Conservation (phyloP, 1,139 yeast species). For the Geotrichum restrictum region DNA sequence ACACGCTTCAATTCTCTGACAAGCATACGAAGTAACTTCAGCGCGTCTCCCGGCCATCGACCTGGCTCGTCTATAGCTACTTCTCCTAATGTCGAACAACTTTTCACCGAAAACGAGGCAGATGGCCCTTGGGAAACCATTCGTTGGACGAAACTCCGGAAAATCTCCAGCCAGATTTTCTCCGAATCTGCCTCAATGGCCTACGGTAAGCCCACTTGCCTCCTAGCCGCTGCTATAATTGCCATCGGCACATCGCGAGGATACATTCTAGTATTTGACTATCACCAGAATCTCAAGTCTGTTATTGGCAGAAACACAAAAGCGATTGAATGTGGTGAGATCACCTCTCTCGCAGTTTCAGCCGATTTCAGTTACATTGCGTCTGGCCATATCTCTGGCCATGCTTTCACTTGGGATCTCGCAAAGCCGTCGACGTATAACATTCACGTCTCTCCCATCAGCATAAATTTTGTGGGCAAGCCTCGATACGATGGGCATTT, state of each 20-base stretch:
- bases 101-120: slow-evolving; percentile 18
- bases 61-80: slow-evolving; percentile 3
- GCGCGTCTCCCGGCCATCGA: background rate
- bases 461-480: slow-evolving; percentile 24
- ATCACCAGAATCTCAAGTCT: slow-evolving; percentile 51
- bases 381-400: slow-evolving; percentile 47
- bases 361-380: slow-evolving; percentile 51
- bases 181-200: slow-evolving; percentile 39
- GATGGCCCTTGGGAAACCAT: slow-evolving; percentile 35
- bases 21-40: slow-evolving; percentile 15
- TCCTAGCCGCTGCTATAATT: slow-evolving; percentile 51
- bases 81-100: slow-evolving; percentile 23
- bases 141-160: slow-evolving; percentile 47
- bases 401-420: slow-evolving; percentile 48
- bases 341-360: slow-evolving; percentile 48
- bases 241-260: slow-evolving; percentile 65
- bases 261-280: slow-evolving; percentile 57
- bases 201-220: slow-evolving; percentile 51
- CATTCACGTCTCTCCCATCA: slow-evolving; percentile 39
- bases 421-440: slow-evolving; percentile 35
- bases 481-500: slow-evolving; percentile 52
- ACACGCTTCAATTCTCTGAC: slow-evolving; percentile 31
- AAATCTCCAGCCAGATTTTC: slow-evolving; percentile 41
- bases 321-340: slow-evolving; percentile 41
- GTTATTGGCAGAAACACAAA: slow-evolving; percentile 39